Percentiles rank a stretch among this genome's conserved stretches.
phyloP scores from a whole-genome alignment of 345 rosid species.

The Citrus cavaleriei region DNA sequence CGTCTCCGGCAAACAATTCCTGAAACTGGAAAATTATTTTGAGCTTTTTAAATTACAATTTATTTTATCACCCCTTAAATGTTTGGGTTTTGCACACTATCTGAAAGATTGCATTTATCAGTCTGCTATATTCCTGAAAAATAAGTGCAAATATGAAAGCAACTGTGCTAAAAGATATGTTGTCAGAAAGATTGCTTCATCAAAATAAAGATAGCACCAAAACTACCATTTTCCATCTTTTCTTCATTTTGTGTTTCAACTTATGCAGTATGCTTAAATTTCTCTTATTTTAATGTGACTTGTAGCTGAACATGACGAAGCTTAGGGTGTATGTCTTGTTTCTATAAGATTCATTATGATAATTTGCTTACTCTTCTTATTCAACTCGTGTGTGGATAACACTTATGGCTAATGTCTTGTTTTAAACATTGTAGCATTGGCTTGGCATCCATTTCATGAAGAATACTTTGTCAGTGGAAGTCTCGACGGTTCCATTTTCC shows the following conservation, averaged over 20 bases:
- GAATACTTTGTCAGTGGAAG: slow-evolving; percentile 99
- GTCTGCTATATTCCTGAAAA: neutral
- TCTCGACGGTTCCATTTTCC: slow-evolving; percentile 86
- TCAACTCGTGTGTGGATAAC: neutral
- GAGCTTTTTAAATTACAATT: neutral
- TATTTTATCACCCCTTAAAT: neutral
- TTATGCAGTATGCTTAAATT: neutral
- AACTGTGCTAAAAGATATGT: neutral
- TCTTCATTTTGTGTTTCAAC: neutral
- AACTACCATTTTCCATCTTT: neutral
- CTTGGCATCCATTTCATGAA: slow-evolving; percentile 99
- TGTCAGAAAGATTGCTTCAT: neutral
- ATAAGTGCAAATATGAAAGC: neutral
- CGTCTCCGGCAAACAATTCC: neutral
- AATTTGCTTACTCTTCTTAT: neutral
- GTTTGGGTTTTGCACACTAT: neutral
- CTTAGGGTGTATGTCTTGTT: neutral
- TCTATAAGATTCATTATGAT: neutral
- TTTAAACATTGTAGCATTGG: slow-evolving; percentile 57
- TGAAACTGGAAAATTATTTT: neutral
- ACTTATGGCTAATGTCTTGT: slow-evolving; percentile 4
- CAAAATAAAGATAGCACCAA: neutral
- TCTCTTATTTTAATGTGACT: neutral
- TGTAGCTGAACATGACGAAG: neutral
- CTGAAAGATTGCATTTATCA: neutral